Evolutionary conservation across 331 rosid genomes (phyloP).

Genomic region (Saraca asoca): DNA sequence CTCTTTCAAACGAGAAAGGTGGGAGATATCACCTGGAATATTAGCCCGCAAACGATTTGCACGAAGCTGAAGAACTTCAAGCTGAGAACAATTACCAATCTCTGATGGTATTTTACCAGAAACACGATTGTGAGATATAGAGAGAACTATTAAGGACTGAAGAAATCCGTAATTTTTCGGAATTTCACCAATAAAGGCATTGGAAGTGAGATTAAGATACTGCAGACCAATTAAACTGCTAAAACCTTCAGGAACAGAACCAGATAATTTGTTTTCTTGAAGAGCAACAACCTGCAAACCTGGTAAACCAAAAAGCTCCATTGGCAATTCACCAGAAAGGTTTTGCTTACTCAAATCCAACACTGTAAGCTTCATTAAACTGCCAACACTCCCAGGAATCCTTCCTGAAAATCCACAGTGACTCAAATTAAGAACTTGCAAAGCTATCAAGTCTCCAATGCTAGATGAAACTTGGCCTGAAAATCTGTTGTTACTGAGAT

Average conservation of each 20-base stretch:
- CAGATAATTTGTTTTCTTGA: conserved; percentile 62
- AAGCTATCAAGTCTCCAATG: conserved; percentile 52
- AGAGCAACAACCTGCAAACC: conserved; percentile 62
- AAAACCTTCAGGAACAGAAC: conserved; percentile 79
- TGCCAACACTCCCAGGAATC: conserved; percentile 58
- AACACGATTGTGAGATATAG: conserved; percentile 56
- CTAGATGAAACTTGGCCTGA: conserved; percentile 44
- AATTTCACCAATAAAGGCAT: conserved; percentile 60
- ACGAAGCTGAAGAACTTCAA: conserved; percentile 66
- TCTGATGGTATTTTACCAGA: conserved; percentile 59
- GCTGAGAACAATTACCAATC: conserved; percentile 65
- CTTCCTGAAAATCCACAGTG: conserved; percentile 65
- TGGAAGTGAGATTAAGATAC: conserved; percentile 62
- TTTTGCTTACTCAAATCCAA: conserved; percentile 77
- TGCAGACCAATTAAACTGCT: conserved; percentile 65
- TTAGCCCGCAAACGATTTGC: conserved; percentile 51
- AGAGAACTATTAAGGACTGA: conserved; percentile 51
- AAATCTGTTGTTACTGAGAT: conserved; percentile 68
- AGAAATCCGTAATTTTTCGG: conserved; percentile 75
- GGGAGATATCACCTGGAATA: conserved; percentile 53
- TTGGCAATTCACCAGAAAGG: conserved; percentile 71
- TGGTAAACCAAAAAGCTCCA: conserved; percentile 76
- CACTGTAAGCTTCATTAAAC: conserved; percentile 60
- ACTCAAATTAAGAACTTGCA: conserved; percentile 71
- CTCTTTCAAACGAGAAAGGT: conserved; percentile 49